Conservation (phyloP, 257 asterid species). For the Nicotiana tabacum region DNA sequence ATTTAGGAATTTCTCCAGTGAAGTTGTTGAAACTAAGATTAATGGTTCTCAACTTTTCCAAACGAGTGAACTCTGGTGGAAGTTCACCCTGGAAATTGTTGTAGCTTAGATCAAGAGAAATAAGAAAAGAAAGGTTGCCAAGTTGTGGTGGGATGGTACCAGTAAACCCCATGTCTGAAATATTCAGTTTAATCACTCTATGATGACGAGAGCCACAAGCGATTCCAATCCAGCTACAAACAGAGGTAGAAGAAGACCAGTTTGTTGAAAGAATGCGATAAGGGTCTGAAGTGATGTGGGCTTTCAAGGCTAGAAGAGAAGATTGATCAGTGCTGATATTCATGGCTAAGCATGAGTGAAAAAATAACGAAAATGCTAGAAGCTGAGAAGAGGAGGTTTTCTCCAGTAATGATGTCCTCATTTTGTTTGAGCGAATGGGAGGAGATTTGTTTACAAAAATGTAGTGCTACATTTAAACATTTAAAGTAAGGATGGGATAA, state of each 20-base stretch:
- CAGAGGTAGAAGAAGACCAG: constrained; percentile 20
- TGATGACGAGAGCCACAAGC: constrained; percentile 29
- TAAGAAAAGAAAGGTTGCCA: constrained; percentile 35
- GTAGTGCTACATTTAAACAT: not conserved
- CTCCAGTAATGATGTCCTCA: not conserved
- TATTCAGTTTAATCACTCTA: constrained; percentile 18
- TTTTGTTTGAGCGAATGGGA: not conserved
- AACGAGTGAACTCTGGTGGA: constrained; percentile 16
- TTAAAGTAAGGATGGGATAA: not conserved
- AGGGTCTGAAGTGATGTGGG: constrained; percentile 11
- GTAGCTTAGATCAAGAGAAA: constrained; percentile 20
- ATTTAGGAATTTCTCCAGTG: not conserved
- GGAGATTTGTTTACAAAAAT: not conserved
- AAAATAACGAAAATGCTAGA: not conserved
- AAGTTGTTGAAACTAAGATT: constrained; percentile 12
- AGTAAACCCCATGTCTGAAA: constrained; percentile 21
- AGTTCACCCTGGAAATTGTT: constrained; percentile 26
- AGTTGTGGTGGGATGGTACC: constrained; percentile 28
- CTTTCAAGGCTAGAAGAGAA: constrained; percentile 22
- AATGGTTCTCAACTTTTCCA: constrained; percentile 8
- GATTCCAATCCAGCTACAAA: constrained; percentile 33
- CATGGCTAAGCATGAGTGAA: not conserved
- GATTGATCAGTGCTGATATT: constrained; percentile 28
- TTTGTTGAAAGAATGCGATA: constrained; percentile 9
- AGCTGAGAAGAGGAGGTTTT: not conserved